phyloP scores from a whole-genome alignment of 345 rosid species.

The rapeseed (Brassica napus) region DNA sequence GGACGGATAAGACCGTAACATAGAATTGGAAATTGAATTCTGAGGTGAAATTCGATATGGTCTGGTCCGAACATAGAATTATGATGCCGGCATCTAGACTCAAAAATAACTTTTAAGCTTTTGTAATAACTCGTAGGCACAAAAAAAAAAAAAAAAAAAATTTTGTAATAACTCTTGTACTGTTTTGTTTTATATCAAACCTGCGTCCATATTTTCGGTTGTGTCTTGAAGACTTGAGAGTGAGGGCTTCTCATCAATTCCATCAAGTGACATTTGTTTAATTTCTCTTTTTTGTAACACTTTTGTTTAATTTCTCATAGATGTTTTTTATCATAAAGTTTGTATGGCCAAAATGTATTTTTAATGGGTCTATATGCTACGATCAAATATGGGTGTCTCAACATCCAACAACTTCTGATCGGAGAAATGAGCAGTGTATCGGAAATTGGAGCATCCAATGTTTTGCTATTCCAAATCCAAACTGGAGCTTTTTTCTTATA shows the following conservation, averaged over 20 bases:
- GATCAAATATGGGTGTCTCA: not conserved
- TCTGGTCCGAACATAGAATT: not conserved
- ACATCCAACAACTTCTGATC: not conserved
- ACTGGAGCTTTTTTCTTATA: not conserved
- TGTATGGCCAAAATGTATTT: not conserved
- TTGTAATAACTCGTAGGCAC: not conserved
- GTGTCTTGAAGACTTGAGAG: slow-evolving; percentile 41
- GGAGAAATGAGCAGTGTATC: not conserved
- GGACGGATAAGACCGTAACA: not conserved
- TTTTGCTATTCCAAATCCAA: not conserved
- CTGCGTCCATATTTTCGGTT: slow-evolving; percentile 26
- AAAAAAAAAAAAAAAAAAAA: no score
- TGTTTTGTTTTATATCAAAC: not conserved
- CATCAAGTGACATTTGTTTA: slow-evolving; percentile 17
- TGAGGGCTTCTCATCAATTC: slow-evolving; percentile 31
- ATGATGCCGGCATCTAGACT: not conserved
- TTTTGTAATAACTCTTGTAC: not conserved
- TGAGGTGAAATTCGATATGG: not conserved
- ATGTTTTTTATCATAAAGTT: not conserved
- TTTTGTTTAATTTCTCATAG: not conserved
- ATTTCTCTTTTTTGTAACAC: not conserved
- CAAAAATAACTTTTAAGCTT: not conserved
- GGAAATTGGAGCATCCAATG: not conserved
- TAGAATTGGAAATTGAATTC: not conserved
- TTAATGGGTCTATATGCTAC: not conserved